A percentile compares a stretch with the other conserved stretches of the same genome.
These are phyloP conservation scores for Cytospora schulzeri DNA, from an alignment of 2,329 filamentous ascomycete genomes.

Conservation along the genomic window DNA sequence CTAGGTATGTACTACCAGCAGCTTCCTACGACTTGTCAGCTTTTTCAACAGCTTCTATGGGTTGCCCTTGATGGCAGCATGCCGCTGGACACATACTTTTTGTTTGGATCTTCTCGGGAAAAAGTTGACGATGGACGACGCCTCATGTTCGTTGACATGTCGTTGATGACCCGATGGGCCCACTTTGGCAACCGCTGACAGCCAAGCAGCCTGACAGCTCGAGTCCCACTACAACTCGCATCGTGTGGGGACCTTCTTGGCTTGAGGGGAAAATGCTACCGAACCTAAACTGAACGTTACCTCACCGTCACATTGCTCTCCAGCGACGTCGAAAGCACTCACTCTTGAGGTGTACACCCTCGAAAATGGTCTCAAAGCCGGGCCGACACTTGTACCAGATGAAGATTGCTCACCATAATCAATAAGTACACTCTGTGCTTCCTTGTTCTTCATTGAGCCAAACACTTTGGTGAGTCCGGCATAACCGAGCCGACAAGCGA, in stretches of 20 bases:
- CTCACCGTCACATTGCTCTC: slow-evolving; percentile 4
- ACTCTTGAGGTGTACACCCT: not conserved
- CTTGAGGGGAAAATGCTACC: not conserved
- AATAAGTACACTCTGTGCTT: not conserved
- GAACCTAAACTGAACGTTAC: slow-evolving; percentile 10
- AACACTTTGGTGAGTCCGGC: not conserved
- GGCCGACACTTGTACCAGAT: slow-evolving; percentile 12
- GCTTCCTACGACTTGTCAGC: slow-evolving; percentile 3
- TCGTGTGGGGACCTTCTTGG: not conserved
- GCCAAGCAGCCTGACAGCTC: not conserved
- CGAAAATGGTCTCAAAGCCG: not conserved
- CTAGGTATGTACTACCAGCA: not conserved
- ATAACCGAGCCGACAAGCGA: not conserved
- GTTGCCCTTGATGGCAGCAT: not conserved
- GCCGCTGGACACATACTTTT: not conserved
- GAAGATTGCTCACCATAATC: not conserved
- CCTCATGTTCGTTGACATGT: slow-evolving; percentile 6
- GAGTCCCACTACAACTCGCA: not conserved
- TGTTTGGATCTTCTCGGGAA: not conserved
- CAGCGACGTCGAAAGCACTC: not conserved
- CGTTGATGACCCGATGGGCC: not conserved
- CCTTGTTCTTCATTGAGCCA: not conserved
- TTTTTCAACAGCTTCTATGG: not conserved
- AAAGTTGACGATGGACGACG: not conserved
- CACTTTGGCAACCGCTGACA: slow-evolving; percentile 1